A percentile compares a stretch with the other conserved stretches of the same genome.
phyloP scores from a whole-genome alignment of 2,329 filamentous ascomycete genomes.

The Claviceps sp. region DNA sequence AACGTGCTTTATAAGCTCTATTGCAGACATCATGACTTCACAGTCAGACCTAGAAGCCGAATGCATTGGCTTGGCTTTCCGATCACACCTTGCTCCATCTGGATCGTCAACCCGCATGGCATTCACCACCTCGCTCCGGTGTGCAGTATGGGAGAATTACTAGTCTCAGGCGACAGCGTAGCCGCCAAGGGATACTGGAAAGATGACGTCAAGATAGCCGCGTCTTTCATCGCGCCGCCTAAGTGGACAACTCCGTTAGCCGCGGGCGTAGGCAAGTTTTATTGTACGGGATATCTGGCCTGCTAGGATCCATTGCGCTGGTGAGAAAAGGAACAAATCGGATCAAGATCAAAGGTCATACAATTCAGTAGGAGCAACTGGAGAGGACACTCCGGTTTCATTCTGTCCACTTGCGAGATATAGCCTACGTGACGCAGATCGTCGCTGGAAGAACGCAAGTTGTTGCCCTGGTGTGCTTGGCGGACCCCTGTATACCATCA shows the following conservation, averaged over 20 bases:
- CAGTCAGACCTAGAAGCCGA: neutral
- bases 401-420: neutral
- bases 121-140: conserved; percentile 13
- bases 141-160: conserved; percentile 17
- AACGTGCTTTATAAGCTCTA: neutral
- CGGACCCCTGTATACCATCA: neutral
- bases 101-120: conserved; percentile 2
- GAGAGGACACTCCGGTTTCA: neutral
- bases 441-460: neutral
- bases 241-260: conserved; percentile 9
- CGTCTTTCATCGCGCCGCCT: conserved; percentile 10
- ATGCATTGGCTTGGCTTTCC: neutral
- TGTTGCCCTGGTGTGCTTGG: conserved; percentile 2
- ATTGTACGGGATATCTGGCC: conserved; percentile 1
- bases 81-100: neutral
- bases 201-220: conserved; percentile 24
- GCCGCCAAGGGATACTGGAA: conserved; percentile 25
- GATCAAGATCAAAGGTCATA: neutral
- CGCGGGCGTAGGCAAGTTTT: neutral
- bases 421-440: conserved; percentile 1
- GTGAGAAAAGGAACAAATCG: neutral
- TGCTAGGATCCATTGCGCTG: neutral
- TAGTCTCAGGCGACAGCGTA: conserved; percentile 19
- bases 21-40: neutral
- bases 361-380: neutral